Evolutionary conservation across 768 basidiomycete genomes (phyloP).

Genomic region (Agaricus subrufescens): DNA sequence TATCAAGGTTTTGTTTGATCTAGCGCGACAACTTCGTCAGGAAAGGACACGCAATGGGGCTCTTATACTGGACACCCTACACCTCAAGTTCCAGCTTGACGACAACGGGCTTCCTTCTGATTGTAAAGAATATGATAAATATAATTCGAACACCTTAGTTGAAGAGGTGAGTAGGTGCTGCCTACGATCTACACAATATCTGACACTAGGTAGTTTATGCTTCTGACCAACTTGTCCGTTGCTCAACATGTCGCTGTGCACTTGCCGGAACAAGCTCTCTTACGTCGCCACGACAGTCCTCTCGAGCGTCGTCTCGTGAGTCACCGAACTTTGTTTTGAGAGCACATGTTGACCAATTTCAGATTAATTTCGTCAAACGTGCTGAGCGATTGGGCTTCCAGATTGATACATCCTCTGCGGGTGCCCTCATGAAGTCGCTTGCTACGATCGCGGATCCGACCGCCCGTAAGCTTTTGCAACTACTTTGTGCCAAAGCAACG

Average conservation of each 20-base stretch:
- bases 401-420: slow-evolving; percentile 76
- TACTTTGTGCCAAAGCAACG: slow-evolving; percentile 88
- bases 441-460: slow-evolving; percentile 67
- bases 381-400: slow-evolving; percentile 80
- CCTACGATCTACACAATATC: background rate
- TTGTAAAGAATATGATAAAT: slow-evolving; percentile 59
- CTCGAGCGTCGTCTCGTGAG: slow-evolving; percentile 86
- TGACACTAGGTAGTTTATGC: slow-evolving; percentile 69
- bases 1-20: slow-evolving; percentile 58
- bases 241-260: slow-evolving; percentile 92
- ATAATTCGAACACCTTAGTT: slow-evolving; percentile 74
- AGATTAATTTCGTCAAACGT: slow-evolving; percentile 77
- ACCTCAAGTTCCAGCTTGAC: slow-evolving; percentile 75
- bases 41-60: slow-evolving; percentile 80
- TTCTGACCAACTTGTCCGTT: slow-evolving; percentile 84
- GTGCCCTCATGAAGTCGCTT: slow-evolving; percentile 81
- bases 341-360: slow-evolving; percentile 11
- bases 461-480: slow-evolving; percentile 72
- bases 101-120: slow-evolving; percentile 77
- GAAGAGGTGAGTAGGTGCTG: slow-evolving; percentile 67
- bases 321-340: slow-evolving; percentile 4
- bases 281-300: slow-evolving; percentile 91
- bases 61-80: slow-evolving; percentile 62
- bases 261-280: slow-evolving; percentile 93
- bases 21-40: slow-evolving; percentile 69